A percentile compares a stretch with the other conserved stretches of the same genome.
These are phyloP conservation scores for Phytophthora quininea DNA, from an alignment of 352 stramenopile species.

Conservation along the genomic window DNA sequence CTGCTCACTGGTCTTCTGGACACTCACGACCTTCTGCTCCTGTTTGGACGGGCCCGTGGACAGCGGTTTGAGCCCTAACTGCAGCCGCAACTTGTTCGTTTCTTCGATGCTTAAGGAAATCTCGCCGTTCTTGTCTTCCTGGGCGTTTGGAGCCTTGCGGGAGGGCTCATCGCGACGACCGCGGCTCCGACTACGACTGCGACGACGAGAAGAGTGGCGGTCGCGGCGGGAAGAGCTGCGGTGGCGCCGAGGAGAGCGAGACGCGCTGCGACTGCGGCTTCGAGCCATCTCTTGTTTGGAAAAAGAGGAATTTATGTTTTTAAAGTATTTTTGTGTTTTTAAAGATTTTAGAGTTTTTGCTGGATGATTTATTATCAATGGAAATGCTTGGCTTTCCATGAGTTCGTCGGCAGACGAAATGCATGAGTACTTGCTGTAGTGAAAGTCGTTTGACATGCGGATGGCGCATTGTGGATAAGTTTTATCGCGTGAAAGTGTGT, in stretches of 20 bases:
- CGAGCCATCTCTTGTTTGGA: conserved; percentile 24
- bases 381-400: too few relatives aligned
- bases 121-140: conserved; percentile 75
- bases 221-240: conserved; percentile 27
- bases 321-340: background rate
- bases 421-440: too few relatives aligned
- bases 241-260: conserved; percentile 38
- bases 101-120: conserved; percentile 86
- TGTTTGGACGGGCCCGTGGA: conserved; percentile 51
- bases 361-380: background rate
- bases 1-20: conserved; percentile 69
- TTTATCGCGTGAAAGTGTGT: too few relatives aligned
- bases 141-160: conserved; percentile 2
- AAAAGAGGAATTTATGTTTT: background rate
- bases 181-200: conserved; percentile 28
- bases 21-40: conserved; percentile 59
- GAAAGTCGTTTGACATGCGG: too few relatives aligned
- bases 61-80: conserved; percentile 80
- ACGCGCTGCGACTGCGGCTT: conserved; percentile 37
- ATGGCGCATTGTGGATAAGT: too few relatives aligned
- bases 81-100: conserved; percentile 75
- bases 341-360: background rate
- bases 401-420: too few relatives aligned
- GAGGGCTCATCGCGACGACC: conserved; percentile 2
- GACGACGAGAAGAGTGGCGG: conserved; percentile 30